Conservation (phyloP, 2,329 filamentous ascomycete genomes). For the Lasiodiplodia sp. region DNA sequence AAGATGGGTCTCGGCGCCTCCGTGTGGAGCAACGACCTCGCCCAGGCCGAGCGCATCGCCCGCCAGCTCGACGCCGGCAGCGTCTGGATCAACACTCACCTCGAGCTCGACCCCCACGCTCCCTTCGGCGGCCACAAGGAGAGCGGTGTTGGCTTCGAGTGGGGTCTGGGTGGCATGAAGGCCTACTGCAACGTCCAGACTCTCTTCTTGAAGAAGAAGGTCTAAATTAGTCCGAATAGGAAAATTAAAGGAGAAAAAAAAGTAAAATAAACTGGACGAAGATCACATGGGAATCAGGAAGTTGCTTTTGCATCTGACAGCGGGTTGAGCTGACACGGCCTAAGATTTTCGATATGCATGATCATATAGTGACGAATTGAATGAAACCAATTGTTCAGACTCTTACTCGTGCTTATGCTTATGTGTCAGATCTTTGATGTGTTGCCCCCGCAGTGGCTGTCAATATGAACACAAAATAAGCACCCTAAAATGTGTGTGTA, state of each 20-base stretch:
- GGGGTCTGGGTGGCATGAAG: slow-evolving; percentile 66
- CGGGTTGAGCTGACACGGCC: not conserved
- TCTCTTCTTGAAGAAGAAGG: slow-evolving; percentile 30
- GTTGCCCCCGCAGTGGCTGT: not conserved
- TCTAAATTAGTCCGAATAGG: not conserved
- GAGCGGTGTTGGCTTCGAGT: slow-evolving; percentile 66
- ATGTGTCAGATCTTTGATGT: not conserved
- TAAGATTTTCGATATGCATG: not conserved
- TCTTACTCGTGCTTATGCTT: not conserved
- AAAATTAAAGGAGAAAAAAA: not conserved
- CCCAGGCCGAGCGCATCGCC: slow-evolving; percentile 55
- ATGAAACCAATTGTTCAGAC: not conserved
- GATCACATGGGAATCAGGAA: not conserved
- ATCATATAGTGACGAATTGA: slow-evolving; percentile 1
- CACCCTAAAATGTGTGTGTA: not conserved
- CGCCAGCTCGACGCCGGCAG: slow-evolving; percentile 57
- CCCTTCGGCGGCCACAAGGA: slow-evolving; percentile 70
- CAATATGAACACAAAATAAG: no score
- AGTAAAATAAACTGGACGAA: not conserved
- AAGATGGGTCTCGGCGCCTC: slow-evolving; percentile 62
- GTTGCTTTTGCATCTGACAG: not conserved
- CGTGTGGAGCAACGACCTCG: slow-evolving; percentile 59
- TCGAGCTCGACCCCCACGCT: slow-evolving; percentile 47
- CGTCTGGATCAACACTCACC: slow-evolving; percentile 60
- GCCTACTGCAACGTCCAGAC: slow-evolving; percentile 61